Percentiles rank a stretch among this genome's conserved stretches.
Evolutionary conservation across 2,329 filamentous ascomycete genomes (phyloP).

Genomic region (Paracoccidioides lutzii): DNA sequence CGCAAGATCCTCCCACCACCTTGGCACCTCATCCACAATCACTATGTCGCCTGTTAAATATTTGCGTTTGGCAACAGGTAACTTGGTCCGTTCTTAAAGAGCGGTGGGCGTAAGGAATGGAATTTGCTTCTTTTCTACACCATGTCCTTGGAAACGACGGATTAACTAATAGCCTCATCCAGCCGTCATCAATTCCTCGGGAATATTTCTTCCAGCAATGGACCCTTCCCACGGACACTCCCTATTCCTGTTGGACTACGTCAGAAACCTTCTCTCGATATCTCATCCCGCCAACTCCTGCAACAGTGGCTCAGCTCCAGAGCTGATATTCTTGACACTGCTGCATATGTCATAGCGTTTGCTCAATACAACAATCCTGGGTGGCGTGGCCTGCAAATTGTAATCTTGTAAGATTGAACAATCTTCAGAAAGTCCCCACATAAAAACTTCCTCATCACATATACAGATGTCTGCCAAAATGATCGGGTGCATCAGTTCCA

Average conservation of each 20-base stretch:
- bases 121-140: conserved; percentile 29
- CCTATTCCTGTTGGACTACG: conserved; percentile 86
- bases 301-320: conserved; percentile 72
- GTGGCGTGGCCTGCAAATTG: conserved; percentile 68
- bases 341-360: conserved; percentile 69
- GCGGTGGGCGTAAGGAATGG: conserved; percentile 32
- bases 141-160: conserved; percentile 38
- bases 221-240: conserved; percentile 50
- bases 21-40: conserved; percentile 35
- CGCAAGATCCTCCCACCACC: conserved; percentile 38
- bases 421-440: conserved; percentile 62
- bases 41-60: conserved; percentile 33
- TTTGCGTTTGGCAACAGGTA: conserved; percentile 33
- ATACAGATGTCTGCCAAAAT: conserved; percentile 39
- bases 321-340: conserved; percentile 68
- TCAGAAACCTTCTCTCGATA: conserved; percentile 57
- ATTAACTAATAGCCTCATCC: conserved; percentile 37
- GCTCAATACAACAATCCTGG: conserved; percentile 63
- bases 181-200: conserved; percentile 24
- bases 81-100: conserved; percentile 30
- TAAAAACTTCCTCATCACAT: conserved; percentile 70
- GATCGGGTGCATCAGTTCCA: conserved; percentile 32
- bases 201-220: conserved; percentile 32
- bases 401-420: conserved; percentile 61
- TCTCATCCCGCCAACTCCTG: conserved; percentile 60